Base-by-base conservation (phyloP, 2,329 filamentous ascomycete species). In the Emericellopsis atlantica region DNA sequence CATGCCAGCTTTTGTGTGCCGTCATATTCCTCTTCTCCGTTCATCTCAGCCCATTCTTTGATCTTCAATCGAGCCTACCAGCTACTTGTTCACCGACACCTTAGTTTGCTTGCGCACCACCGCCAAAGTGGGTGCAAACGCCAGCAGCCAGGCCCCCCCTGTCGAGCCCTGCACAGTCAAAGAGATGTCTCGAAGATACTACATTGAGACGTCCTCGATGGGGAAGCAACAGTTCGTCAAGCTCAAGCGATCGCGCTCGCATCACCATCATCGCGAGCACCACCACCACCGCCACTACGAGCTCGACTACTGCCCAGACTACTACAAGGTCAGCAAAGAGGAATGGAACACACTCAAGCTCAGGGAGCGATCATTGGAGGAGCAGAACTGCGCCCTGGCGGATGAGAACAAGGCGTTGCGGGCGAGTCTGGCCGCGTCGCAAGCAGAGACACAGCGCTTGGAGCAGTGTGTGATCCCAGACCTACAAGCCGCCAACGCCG, bases 231-330 rank as follows among this genome's bases (percentile, higher is more conserved):
- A 62, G 43, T 60, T 60, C 41, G 60, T 66, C 21, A 51, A 57
- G 35, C 46, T 65, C 53, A 64, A 63, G 48, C 58, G 60, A 41
- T 62, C 61, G 15, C 55, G 54, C 42, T 62, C 61, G 4, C 55
- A 61, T 37, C 32, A 36, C 24, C 44, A 51, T 34, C 42, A 51
- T 34, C 42, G 47, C 38, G 41, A 40, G 32, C 47, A 34, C 23
- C 50, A 53, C 45, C 57, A 34, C 12, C 41, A 43, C 24, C 57
- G 61, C 39, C 39, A 41, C 31, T 37, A 21, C 32, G 32, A 32
- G 22, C 26, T n/a, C 7, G 6, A 31, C 16, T 29, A 41, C 29
- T 14, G 24, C 31, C 10, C 16, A 18, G 35, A 43, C 12, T 58
- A 58, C 45, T 58, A 56, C 45, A 58, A 52, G 24, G 53, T 65